phyloP scores from a whole-genome alignment of 768 basidiomycete genomes.

The Termitomyces sp. region DNA sequence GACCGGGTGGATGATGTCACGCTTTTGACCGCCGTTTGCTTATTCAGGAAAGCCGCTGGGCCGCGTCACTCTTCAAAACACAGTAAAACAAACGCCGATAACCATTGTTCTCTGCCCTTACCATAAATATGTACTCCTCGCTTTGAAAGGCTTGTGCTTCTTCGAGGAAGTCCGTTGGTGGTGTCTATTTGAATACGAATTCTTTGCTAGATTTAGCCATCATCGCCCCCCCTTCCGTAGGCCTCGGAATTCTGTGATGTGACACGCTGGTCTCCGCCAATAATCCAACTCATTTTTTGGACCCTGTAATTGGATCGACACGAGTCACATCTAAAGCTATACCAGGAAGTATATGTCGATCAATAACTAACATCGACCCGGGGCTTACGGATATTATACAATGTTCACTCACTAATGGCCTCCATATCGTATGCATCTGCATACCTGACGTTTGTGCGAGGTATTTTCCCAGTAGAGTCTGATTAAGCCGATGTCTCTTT shows the following conservation, averaged over 20 bases:
- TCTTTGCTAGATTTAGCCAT: background rate
- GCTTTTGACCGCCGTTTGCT: background rate
- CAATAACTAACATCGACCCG: background rate
- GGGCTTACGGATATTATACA: background rate
- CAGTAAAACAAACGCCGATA: too few species aligned
- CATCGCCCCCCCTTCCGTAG: background rate
- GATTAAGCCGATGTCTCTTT: background rate
- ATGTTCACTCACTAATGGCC: background rate
- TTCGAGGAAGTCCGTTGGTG: background rate
- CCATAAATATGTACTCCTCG: too few species aligned
- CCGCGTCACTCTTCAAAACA: background rate
- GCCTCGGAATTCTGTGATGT: background rate
- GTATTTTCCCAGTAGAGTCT: too few species aligned
- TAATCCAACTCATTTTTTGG: background rate
- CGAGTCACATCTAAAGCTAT: background rate
- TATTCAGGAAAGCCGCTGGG: background rate
- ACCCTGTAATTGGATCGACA: background rate
- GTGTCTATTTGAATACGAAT: too few species aligned
- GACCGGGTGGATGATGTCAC: slow-evolving; percentile 11
- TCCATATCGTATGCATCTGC: too few species aligned
- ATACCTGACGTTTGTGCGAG: too few species aligned
- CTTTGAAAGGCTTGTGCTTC: background rate
- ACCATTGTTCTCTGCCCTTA: too few species aligned
- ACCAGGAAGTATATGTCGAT: background rate
- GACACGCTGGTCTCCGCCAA: background rate